A percentile compares a stretch with the other conserved stretches of the same genome.
Conservation (phyloP, 768 basidiomycete genomes). For the Auriculariales sp. region DNA sequence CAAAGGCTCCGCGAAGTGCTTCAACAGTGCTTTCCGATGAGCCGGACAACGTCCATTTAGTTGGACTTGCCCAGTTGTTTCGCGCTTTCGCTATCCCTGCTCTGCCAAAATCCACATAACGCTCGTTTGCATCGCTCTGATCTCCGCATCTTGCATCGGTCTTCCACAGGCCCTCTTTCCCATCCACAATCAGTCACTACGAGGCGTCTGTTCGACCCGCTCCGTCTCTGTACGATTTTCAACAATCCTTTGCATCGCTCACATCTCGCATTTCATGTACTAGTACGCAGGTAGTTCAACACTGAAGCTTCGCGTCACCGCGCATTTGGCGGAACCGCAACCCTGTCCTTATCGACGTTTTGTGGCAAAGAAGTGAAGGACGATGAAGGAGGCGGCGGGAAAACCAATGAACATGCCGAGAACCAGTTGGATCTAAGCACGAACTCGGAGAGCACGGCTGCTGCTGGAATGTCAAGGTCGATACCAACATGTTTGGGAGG, state of each 20-base stretch:
- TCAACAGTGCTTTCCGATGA: slow-evolving; percentile 60
- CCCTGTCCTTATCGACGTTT: too few species aligned
- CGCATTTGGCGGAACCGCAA: too few species aligned
- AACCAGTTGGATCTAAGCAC: too few species aligned
- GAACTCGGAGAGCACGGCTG: slow-evolving; percentile 87
- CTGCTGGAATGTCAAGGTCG: slow-evolving; percentile 90
- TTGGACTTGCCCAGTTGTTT: not conserved
- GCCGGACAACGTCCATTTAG: not conserved
- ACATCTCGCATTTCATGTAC: too few species aligned
- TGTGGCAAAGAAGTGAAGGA: too few species aligned
- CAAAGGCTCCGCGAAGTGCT: slow-evolving; percentile 40
- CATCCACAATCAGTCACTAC: too few species aligned
- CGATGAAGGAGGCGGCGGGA: too few species aligned
- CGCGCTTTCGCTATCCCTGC: not conserved
- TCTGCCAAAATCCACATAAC: not conserved
- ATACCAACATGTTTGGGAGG: slow-evolving; percentile 37
- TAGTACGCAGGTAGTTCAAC: too few species aligned
- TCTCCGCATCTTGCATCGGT: not conserved
- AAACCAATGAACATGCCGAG: too few species aligned
- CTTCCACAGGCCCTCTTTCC: not conserved
- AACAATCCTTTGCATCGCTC: slow-evolving; percentile 1
- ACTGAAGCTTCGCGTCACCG: too few species aligned
- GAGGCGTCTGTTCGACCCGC: not conserved
- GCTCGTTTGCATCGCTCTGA: not conserved
- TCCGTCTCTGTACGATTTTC: not conserved